A percentile compares a stretch with the other conserved stretches of the same genome.
phyloP scores from a whole-genome alignment of 495 filamentous ascomycete genomes.

The Lichenothelia convexa region DNA sequence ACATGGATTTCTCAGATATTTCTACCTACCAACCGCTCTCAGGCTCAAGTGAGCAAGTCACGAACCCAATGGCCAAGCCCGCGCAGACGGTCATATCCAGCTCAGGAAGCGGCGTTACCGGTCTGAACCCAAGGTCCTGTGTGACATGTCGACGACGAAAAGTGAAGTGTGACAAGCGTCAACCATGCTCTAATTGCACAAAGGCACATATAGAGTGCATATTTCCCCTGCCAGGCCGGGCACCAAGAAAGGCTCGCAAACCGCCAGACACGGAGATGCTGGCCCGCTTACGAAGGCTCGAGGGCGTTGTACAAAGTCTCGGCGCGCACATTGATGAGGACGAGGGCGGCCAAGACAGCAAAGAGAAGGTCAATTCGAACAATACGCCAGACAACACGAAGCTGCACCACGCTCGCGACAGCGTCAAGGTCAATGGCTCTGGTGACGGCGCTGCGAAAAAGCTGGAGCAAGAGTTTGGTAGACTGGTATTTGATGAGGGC shows the following conservation, averaged over 20 bases:
- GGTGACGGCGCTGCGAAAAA: slow-evolving; percentile 10
- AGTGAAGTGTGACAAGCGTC: slow-evolving; percentile 71
- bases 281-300: slow-evolving; percentile 56
- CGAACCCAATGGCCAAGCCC: too few species aligned
- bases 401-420: slow-evolving; percentile 11
- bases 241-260: slow-evolving; percentile 50
- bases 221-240: slow-evolving; percentile 67
- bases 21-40: too few species aligned
- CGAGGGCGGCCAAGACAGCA: slow-evolving; percentile 2
- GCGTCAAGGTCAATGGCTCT: slow-evolving; percentile 8
- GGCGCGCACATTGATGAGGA: slow-evolving; percentile 27
- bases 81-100: too few species aligned
- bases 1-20: too few species aligned
- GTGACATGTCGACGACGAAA: slow-evolving; percentile 71
- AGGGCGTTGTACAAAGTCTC: slow-evolving; percentile 62
- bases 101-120: not conserved
- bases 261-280: slow-evolving; percentile 60
- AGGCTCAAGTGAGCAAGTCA: too few species aligned
- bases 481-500: slow-evolving; percentile 67
- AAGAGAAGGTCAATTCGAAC: not conserved
- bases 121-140: slow-evolving; percentile 53
- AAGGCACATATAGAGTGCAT: slow-evolving; percentile 63
- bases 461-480: slow-evolving; percentile 53
- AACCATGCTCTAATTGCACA: slow-evolving; percentile 70
- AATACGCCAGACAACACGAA: slow-evolving; percentile 8